Evolutionary conservation across 768 basidiomycete species (phyloP), one percentile per base, ranked within the genome.

Genomic region (Agrocybe praecox): DNA sequence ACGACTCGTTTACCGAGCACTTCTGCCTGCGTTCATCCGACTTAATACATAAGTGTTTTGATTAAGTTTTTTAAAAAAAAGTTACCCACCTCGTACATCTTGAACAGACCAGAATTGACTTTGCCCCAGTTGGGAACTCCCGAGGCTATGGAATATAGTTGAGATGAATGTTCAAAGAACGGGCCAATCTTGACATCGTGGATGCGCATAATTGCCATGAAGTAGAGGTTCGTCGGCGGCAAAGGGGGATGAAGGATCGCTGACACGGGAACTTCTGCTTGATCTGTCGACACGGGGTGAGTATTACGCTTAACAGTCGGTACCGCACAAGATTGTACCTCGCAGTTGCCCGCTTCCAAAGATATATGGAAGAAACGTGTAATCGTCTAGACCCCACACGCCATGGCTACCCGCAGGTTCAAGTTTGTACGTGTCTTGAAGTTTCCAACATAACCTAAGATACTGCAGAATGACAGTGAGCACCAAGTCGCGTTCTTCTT

Each of bases 371-470:
- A 98, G 80, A 72, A 96, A 96, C 50, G 80, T 82, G 52, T 89
- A 96, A 69, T 97, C 96, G 65, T 98, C 96, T 34, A 98, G 74
- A 1, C 96, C 97, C 97, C 96, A 99, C 0, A 98, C 96, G 4
- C 97, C 97, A 68, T 98, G 96, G 60, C 92, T 96, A 8, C 97
- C 97, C 2, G 97, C 97, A 6, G 96, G 95, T 71, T 98, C 96
- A 10, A 99, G 85, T 48, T 80, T 85, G 70, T 98, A 99, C 29
- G 84, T 82, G 60, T 94, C 91, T 69, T 98, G 95, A 15, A 98
- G 78, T 55, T 80, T 82, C 85, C 92, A 95, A 59, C 89, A 91
- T 32, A 98, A 79, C 32, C 80, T 79, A 43, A 95, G 74, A 69
- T 99, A 99, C 44, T 89, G 84, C 23, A 82, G 67, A 62, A 92